Base-by-base conservation (phyloP, 768 basidiomycete species). In the Ephemerocybe angulata region DNA sequence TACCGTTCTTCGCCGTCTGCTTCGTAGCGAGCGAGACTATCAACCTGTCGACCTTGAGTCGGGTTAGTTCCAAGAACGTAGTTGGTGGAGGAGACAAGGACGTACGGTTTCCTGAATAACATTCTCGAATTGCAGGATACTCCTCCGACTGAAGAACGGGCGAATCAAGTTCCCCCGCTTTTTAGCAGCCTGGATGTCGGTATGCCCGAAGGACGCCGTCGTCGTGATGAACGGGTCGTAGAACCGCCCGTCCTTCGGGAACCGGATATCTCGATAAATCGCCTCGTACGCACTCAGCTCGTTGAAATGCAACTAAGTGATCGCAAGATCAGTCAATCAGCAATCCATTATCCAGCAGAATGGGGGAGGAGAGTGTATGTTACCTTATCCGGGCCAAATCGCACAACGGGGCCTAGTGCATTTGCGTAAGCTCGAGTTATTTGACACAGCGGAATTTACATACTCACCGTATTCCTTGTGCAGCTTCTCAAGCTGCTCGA, bases 331-430 rank as follows among this genome's bases (percentile, higher is more conserved):
- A n/a, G n/a, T n/a, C n/a, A n/a, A n/a, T n/a, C n/a, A n/a, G 13
- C 17, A 5, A 41, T n/a, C n/a, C n/a, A n/a, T n/a, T n/a, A n/a
- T n/a, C n/a, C n/a, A n/a, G n/a, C n/a, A n/a, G n/a, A n/a, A n/a
- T n/a, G n/a, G n/a, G n/a, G n/a, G n/a, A 41, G 33, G 17, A 42
- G n/a, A 57, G 35, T 19, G 42, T 25, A 6, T 44, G 17, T 15
- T 12, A 75, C 75, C 61, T 72, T 63, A 53, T 75, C 72, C 1
- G 74, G 72, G 8, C 66, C 66, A 28, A 74, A 61, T 41, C 75
- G 58, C 22, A 75, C 69, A 3, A 76, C 67, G 25, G 69, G 65
- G 5, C 73, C 72, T 73, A 37, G n/a, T 17, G 21, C 21, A 28
- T n/a, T n/a, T n/a, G n/a, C n/a, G 12, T 21, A 35, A 15, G 22